Conservation (phyloP, 73 alveolate genomes). For the Paramecium primaurelia region DNA sequence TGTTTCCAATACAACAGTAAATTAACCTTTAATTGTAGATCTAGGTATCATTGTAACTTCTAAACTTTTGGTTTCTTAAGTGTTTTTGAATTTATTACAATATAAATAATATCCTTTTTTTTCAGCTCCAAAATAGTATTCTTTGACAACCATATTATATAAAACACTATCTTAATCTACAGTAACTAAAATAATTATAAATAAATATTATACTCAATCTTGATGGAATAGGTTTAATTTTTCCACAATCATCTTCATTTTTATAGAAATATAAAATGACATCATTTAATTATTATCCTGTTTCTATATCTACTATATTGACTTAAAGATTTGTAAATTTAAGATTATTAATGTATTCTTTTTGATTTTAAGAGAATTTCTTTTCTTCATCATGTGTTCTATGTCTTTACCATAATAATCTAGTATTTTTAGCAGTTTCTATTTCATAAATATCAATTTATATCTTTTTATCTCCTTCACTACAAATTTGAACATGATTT, state of each 20-base stretch:
- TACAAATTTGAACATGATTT: background rate
- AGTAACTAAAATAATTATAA: background rate
- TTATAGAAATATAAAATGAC: background rate
- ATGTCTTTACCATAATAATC: background rate
- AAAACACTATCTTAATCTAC: background rate
- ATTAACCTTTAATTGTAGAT: background rate
- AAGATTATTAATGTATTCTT: background rate
- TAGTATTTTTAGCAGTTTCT: background rate
- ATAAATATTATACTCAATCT: background rate
- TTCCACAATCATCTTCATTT: conserved; percentile 36
- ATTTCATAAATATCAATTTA: background rate
- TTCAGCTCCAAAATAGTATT: conserved; percentile 31
- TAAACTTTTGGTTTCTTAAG: background rate
- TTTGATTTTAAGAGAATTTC: background rate
- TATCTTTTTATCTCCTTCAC: background rate
- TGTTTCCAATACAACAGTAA: conserved; percentile 43
- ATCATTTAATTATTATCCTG: background rate
- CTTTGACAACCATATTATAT: conserved; percentile 1
- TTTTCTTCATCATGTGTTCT: background rate
- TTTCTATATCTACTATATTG: background rate
- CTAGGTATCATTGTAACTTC: background rate
- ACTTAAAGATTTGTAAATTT: background rate
- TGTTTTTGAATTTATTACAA: background rate
- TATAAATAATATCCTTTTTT: conserved; percentile 26
- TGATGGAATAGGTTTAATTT: background rate